Evolutionary conservation across 1,284 basidiomycete genomes (phyloP).

Genomic region (Ceratobasidium sp.): DNA sequence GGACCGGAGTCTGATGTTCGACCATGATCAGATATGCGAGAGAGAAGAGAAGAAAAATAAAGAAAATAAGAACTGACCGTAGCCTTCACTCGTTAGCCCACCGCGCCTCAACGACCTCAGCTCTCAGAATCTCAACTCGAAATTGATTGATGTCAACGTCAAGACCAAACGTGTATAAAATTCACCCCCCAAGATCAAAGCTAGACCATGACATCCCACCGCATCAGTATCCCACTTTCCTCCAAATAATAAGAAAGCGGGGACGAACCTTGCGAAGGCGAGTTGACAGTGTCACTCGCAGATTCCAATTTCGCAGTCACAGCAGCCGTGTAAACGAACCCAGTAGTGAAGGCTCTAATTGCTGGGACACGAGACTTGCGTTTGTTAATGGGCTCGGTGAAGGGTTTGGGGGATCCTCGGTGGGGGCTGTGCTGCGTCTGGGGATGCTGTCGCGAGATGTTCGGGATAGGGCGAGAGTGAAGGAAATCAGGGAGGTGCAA

Average conservation of each 20-base stretch:
- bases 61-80: conserved; percentile 68
- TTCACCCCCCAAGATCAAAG: conserved; percentile 93
- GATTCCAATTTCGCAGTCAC: conserved; percentile 79
- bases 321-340: conserved; percentile 86
- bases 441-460: conserved; percentile 65
- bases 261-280: conserved; percentile 82
- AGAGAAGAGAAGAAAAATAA: neutral
- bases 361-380: conserved; percentile 77
- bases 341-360: conserved; percentile 98
- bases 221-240: neutral
- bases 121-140: conserved; percentile 86
- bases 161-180: conserved; percentile 97
- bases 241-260: neutral
- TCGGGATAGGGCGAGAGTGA: no score
- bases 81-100: conserved; percentile 84
- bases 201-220: conserved; percentile 56
- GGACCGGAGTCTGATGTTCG: conserved; percentile 65
- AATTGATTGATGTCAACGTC: conserved; percentile 90
- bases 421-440: conserved; percentile 67
- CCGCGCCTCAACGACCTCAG: conserved; percentile 66
- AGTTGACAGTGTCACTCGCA: conserved; percentile 89
- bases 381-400: conserved; percentile 59
- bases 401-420: conserved; percentile 63
- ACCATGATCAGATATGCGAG: neutral
- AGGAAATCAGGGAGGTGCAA: no score